These are phyloP conservation scores for Aureobasidium sp. DNA, from an alignment of 2,329 filamentous ascomycete species.

Conservation along the genomic window DNA sequence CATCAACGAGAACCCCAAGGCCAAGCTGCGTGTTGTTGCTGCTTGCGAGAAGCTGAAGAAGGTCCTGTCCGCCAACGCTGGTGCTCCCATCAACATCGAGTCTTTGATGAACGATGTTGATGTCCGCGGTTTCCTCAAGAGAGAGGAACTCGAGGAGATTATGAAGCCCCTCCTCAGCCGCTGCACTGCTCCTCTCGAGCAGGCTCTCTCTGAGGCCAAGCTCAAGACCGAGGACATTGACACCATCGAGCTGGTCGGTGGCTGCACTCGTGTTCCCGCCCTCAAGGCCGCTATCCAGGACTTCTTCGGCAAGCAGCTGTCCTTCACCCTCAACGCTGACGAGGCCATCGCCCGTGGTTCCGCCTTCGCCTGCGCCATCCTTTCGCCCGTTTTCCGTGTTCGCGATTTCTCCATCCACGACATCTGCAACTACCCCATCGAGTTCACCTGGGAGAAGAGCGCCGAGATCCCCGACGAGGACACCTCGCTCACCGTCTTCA, in stretches of 20 bases:
- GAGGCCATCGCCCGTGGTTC: slow-evolving; percentile 94
- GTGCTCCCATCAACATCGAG: slow-evolving; percentile 91
- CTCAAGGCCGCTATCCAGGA: slow-evolving; percentile 83
- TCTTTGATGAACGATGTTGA: slow-evolving; percentile 98
- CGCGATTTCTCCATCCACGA: slow-evolving; percentile 97
- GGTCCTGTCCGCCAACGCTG: slow-evolving; percentile 89
- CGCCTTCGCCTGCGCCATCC: slow-evolving; percentile 94
- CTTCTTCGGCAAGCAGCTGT: slow-evolving; percentile 89
- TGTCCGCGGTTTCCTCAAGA: slow-evolving; percentile 79
- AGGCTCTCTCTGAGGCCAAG: slow-evolving; percentile 90
- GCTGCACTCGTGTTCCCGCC: slow-evolving; percentile 84
- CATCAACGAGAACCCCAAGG: slow-evolving; percentile 84
- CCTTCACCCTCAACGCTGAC: slow-evolving; percentile 96
- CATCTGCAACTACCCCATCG: slow-evolving; percentile 95
- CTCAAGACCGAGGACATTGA: slow-evolving; percentile 90
- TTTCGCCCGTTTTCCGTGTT: slow-evolving; percentile 96
- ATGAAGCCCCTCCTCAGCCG: slow-evolving; percentile 76
- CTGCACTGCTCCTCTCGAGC: slow-evolving; percentile 68
- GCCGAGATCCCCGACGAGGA: slow-evolving; percentile 98
- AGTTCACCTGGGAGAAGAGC: slow-evolving; percentile 98
- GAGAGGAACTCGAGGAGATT: slow-evolving; percentile 88
- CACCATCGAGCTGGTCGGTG: slow-evolving; percentile 85
- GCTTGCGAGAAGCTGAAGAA: slow-evolving; percentile 98
- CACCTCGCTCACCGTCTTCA: slow-evolving; percentile 93
- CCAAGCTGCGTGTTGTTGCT: slow-evolving; percentile 74